Evolutionary conservation across 768 basidiomycete genomes (phyloP), one percentile per base, ranked within the genome.

Genomic region (Rhizopogon sp.): DNA sequence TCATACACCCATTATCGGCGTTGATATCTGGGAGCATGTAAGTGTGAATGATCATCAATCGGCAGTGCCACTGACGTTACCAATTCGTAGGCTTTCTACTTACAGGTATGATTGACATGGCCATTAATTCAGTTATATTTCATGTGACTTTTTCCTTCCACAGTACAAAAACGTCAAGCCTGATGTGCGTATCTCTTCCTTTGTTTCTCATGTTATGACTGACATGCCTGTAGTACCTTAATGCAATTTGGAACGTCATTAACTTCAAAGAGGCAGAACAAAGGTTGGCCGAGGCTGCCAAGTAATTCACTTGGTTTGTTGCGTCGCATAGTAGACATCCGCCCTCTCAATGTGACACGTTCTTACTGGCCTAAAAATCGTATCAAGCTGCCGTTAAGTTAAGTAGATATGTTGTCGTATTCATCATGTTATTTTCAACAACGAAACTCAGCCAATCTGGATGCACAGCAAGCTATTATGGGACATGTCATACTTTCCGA

Each of bases 1-100:
- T 3, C 90, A 94, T 72, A 79, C 80, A 16, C 94, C 96, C 17
- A 87, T 99, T 66, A 83, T 99, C 67, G 97, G 97, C 35, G 86
- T 98, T 60, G 96, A 99, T 73, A 88, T 98, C 64, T 98, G 96
- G 96, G 92, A 94, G 71, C 93, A 95, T 71, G 87, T 87, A 63
- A 42, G 85, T 79, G 39, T 56, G 31, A 29, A 13, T 6, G 28
- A 1, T 35, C 58, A 54, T 58, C 62, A 56, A 55, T n/a, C 22
- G 17, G 8, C 17, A 56, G 4, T 55, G 25, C 53, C 43, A 39
- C 49, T 63, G 3, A 51, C 29, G 17, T 56, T 41, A 42, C 41
- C 51, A 39, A 55, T 56, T 46, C 51, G 16, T 57, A 86, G 82
- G 87, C 87, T n/a, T 90, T 85, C 71, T 89, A 90, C 69, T 66